These are phyloP conservation scores for Hibiscus mutabilis DNA, from an alignment of 345 rosid genomes.

Conservation along the genomic window DNA sequence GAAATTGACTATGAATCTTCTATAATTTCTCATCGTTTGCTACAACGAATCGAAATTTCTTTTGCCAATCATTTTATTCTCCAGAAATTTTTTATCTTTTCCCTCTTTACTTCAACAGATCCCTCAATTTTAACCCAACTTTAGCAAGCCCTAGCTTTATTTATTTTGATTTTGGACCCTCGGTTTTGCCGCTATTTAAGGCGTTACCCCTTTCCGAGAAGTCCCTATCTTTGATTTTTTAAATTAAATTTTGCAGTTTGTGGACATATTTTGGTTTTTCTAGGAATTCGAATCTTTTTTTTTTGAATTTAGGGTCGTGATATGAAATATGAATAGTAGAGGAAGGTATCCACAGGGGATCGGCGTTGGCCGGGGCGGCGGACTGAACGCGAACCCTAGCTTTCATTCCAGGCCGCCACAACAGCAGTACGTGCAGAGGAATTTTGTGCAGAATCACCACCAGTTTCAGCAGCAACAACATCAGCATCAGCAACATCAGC, in stretches of 20 bases:
- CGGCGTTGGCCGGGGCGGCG: constrained; percentile 48
- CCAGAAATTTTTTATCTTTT: too few relatives aligned
- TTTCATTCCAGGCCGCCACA: constrained; percentile 36
- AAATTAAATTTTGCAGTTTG: not conserved
- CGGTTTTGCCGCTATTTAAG: constrained; percentile 9
- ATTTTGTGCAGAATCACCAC: constrained; percentile 35
- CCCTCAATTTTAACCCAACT: too few relatives aligned
- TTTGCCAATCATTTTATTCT: too few relatives aligned
- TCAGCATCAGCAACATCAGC: constrained; percentile 26
- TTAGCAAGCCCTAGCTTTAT: too few relatives aligned
- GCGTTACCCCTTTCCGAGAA: constrained; percentile 5
- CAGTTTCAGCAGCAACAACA: constrained; percentile 36
- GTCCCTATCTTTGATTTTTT: constrained; percentile 13
- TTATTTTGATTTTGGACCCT: not conserved
- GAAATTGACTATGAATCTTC: too few relatives aligned
- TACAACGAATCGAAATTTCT: too few relatives aligned
- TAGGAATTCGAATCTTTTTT: not conserved
- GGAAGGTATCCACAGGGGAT: constrained; percentile 73
- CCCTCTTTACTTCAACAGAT: too few relatives aligned
- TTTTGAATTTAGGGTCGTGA: constrained; percentile 20
- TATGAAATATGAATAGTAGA: constrained; percentile 90
- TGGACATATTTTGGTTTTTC: not conserved
- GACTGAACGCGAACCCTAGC: constrained; percentile 39
- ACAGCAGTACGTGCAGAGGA: constrained; percentile 51
- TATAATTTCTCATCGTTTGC: too few relatives aligned